A percentile compares a stretch with the other conserved stretches of the same genome.
Evolutionary conservation across 768 basidiomycete species (phyloP).

Genomic region (Mycena kentingensis): DNA sequence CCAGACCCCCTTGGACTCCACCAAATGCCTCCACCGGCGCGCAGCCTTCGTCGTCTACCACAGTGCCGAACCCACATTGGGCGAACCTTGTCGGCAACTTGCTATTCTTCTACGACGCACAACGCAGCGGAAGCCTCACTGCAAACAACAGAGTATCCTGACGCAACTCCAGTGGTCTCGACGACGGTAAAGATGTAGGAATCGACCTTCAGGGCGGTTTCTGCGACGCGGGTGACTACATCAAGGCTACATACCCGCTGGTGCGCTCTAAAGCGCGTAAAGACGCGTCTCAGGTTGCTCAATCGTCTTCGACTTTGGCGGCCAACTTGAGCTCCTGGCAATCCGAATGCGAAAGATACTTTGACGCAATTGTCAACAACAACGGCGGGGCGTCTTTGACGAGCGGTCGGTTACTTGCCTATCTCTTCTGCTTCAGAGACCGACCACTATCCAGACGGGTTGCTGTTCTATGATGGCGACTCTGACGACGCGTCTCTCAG

Average conservation of each 20-base stretch:
- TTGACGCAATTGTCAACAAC: constrained; percentile 69
- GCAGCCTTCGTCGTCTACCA: constrained; percentile 38
- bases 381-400: constrained; percentile 60
- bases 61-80: constrained; percentile 77
- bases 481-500: constrained; percentile 81
- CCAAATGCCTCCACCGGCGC: constrained; percentile 61
- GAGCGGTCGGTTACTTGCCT: constrained; percentile 44
- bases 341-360: constrained; percentile 67
- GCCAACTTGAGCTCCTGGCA: constrained; percentile 71
- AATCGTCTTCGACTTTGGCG: constrained; percentile 52
- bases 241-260: constrained; percentile 85
- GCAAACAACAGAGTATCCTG: constrained; percentile 74
- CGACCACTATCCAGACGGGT: constrained; percentile 56
- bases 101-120: constrained; percentile 90
- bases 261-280: constrained; percentile 48
- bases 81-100: constrained; percentile 75
- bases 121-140: constrained; percentile 78
- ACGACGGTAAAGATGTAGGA: constrained; percentile 74
- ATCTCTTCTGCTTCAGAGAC: neutral
- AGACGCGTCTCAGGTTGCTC: constrained; percentile 69
- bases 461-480: constrained; percentile 82
- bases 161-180: constrained; percentile 79
- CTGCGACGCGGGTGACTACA: constrained; percentile 93
- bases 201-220: constrained; percentile 85
- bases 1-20: constrained; percentile 64